Conservation (phyloP, 805 yeast species). For the Metschnikowia lunata region DNA sequence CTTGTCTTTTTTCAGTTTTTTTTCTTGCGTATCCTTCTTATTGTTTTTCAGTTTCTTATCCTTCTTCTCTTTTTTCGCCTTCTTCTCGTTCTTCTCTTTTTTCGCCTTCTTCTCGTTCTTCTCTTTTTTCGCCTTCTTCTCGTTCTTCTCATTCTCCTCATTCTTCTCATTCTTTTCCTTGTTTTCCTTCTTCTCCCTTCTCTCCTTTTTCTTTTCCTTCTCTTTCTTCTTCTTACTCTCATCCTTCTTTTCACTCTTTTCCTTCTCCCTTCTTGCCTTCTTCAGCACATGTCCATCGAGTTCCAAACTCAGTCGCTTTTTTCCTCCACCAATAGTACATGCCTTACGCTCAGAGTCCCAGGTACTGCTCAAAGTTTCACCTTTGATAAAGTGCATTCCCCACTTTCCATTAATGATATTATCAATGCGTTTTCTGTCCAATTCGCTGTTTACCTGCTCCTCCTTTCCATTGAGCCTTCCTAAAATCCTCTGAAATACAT, state of each 20-base stretch:
- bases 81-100: slow-evolving; percentile 16
- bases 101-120: slow-evolving; percentile 22
- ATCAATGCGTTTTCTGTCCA: slow-evolving; percentile 65
- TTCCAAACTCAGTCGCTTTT: slow-evolving; percentile 20
- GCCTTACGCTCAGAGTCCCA: slow-evolving; percentile 60
- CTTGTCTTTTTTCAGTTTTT: slow-evolving; percentile 5
- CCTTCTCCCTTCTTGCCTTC: slow-evolving; percentile 3
- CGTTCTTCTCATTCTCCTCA: slow-evolving; percentile 22
- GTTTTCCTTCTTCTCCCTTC: slow-evolving; percentile 1
- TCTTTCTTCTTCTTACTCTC: slow-evolving; percentile 1
- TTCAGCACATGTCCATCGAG: slow-evolving; percentile 20
- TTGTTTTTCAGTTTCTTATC: slow-evolving; percentile 14
- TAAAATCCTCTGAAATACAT: slow-evolving; percentile 84
- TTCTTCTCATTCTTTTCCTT: slow-evolving; percentile 10
- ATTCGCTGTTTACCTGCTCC: slow-evolving; percentile 55
- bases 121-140: slow-evolving; percentile 29
- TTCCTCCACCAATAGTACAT: slow-evolving; percentile 14
- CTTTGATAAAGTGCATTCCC: slow-evolving; percentile 85
- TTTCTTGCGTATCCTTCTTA: slow-evolving; percentile 9
- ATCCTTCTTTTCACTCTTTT: slow-evolving; percentile 26
- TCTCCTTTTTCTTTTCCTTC: slow-evolving; percentile 16
- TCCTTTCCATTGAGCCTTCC: slow-evolving; percentile 89
- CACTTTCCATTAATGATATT: slow-evolving; percentile 77
- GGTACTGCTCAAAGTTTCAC: slow-evolving; percentile 78
- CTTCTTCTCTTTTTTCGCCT: slow-evolving; percentile 17